Conservation (phyloP, 208 protist genomes). For the Porcisia deanei region DNA sequence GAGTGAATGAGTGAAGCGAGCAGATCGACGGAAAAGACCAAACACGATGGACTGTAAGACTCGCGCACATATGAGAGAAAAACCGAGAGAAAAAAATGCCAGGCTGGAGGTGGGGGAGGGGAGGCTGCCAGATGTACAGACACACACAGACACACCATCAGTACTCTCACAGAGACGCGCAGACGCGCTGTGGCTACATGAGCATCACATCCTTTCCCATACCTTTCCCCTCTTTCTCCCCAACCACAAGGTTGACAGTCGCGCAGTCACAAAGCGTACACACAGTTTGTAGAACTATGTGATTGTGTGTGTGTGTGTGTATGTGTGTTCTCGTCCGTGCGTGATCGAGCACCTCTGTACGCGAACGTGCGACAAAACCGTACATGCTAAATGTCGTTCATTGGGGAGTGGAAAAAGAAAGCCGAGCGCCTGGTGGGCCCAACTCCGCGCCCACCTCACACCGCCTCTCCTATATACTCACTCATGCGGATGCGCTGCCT, state of each 20-base stretch:
- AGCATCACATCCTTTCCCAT: background rate
- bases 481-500: slow-evolving; percentile 18
- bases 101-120: background rate
- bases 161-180: background rate
- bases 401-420: too few relatives aligned
- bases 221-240: background rate
- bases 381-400: too few relatives aligned
- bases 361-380: too few relatives aligned
- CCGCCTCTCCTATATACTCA: background rate
- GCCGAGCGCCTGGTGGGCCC: background rate
- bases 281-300: background rate
- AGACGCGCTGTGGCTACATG: too few relatives aligned
- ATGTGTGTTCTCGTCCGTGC: background rate
- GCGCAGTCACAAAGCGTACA: background rate
- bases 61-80: too few relatives aligned
- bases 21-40: too few relatives aligned
- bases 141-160: background rate
- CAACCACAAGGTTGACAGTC: background rate
- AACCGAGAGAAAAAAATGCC: background rate
- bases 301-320: background rate
- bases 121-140: background rate
- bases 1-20: too few relatives aligned
- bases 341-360: background rate
- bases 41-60: too few relatives aligned
- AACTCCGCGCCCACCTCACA: background rate